Evolutionary conservation across 257 asterid genomes (phyloP).

Genomic region (Solanum pimpinellifolium): DNA sequence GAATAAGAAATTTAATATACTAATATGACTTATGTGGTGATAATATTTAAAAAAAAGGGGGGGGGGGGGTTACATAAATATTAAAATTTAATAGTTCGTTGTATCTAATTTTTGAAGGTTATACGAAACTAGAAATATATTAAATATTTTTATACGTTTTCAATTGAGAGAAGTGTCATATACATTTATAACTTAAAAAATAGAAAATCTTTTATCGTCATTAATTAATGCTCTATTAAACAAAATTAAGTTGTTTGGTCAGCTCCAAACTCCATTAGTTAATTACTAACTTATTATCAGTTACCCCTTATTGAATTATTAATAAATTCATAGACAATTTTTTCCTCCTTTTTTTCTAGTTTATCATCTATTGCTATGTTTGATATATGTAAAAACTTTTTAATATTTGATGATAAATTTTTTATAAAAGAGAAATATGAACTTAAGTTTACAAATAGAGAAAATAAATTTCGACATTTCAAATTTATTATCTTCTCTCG

Average conservation of each 20-base stretch:
- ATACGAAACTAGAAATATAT: neutral
- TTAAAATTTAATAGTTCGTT: neutral
- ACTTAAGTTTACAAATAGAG: neutral
- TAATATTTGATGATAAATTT: neutral
- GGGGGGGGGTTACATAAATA: neutral
- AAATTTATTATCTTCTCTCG: neutral
- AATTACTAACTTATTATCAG: neutral
- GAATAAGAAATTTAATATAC: neutral
- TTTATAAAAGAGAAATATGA: neutral
- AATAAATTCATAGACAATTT: neutral
- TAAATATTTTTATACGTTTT: neutral
- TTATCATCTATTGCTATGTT: neutral
- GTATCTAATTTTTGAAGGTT: neutral
- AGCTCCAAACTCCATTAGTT: neutral
- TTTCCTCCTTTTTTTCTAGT: neutral
- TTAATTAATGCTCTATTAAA: neutral
- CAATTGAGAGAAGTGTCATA: neutral
- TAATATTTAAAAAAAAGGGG: neutral
- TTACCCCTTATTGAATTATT: conserved; percentile 4
- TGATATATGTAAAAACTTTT: neutral
- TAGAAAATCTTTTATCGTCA: neutral
- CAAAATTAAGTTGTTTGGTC: conserved; percentile 4
- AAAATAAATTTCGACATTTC: neutral
- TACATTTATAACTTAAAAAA: neutral
- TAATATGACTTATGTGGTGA: neutral